Evolutionary conservation across 2,329 filamentous ascomycete genomes (phyloP), one percentile per base, ranked within the genome.

Genomic region (Ambrosiella beaveri): DNA sequence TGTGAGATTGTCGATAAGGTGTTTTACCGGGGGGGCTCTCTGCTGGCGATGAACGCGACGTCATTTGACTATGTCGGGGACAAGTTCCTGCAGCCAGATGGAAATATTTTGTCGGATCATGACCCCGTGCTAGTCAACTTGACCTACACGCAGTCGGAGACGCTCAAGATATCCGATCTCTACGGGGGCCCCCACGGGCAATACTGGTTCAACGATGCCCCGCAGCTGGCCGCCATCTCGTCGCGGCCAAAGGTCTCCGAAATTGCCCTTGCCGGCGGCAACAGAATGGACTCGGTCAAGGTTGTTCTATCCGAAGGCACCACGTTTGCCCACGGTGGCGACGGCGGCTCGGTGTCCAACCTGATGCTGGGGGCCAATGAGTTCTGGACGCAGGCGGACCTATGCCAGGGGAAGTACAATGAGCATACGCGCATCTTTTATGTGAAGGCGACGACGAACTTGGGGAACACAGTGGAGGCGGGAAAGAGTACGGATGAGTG

Each of bases 1-100:
- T 86, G 82, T 67, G 82, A 86, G 69, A 79, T 76, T 2, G 80
- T 85, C 41, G 82, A 85, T 68, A 86, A 85, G 68, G 70, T 83
- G 52, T 76, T 83, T 63, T 84, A 79, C 69, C 75, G 80, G 41
- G 72, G 73, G 38, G 73, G 72, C 15, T 64, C 71, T n/a, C 63
- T 74, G 2, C 62, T 80, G 3, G 65, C 64, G 37, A 70, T 83
- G 2, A 62, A 65, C 0, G 77, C 78, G 0, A 75, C 70, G 0
- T 65, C 65, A 19, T 82, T 77, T 65, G 70, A 69, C 63, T 85
- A 85, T 65, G 76, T 74, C 11, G 73, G 76, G 50, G 63, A 64
- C 50, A 72, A 71, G 63, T 86, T 85, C 69, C 67, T 84, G 12
- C 75, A 81, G 65, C 53, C 71, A 2, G 70, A 81, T 62, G 80